Evolutionary conservation across 805 yeast genomes (phyloP).

Genomic region (Starmerella asiatica): DNA sequence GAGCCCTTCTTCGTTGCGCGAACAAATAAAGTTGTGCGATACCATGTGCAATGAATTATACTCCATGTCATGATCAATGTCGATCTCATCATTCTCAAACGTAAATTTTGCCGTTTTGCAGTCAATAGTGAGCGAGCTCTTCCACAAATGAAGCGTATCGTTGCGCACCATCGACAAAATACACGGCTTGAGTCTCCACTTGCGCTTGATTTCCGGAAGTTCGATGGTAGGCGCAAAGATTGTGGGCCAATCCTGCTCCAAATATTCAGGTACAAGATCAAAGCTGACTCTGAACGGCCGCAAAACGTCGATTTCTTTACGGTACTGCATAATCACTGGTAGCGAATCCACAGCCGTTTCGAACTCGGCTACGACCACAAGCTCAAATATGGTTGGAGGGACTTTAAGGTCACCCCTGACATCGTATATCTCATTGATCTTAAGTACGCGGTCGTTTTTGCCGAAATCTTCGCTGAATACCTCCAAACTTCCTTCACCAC

Average conservation of each 20-base stretch:
- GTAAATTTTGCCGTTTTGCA: conserved; percentile 7
- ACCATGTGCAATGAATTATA: conserved; percentile 8
- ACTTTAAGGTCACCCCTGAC: conserved; percentile 5
- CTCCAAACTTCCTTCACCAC: background rate
- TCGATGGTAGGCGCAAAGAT: conserved; percentile 24
- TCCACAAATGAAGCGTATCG: conserved; percentile 6
- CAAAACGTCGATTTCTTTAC: conserved; percentile 23
- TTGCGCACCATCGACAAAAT: conserved; percentile 21
- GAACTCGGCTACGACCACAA: conserved; percentile 11
- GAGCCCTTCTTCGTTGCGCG: background rate
- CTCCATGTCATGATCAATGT: conserved; percentile 2
- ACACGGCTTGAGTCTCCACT: conserved; percentile 27
- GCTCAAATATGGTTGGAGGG: conserved; percentile 11
- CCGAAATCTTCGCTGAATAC: background rate
- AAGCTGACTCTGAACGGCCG: conserved; percentile 29
- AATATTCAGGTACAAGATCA: conserved; percentile 26
- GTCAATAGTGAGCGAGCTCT: conserved; percentile 2
- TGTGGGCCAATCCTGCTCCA: conserved; percentile 28
- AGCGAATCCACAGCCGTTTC: conserved; percentile 20
- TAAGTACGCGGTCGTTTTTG: background rate
- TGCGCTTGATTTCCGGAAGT: conserved; percentile 24
- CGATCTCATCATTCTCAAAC: background rate
- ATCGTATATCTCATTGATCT: background rate
- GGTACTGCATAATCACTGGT: conserved; percentile 21
- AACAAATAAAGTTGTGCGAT: conserved; percentile 7